A percentile compares a stretch with the other conserved stretches of the same genome.
Conservation (phyloP, 169 alveolate species). For the Theileria annulata region DNA sequence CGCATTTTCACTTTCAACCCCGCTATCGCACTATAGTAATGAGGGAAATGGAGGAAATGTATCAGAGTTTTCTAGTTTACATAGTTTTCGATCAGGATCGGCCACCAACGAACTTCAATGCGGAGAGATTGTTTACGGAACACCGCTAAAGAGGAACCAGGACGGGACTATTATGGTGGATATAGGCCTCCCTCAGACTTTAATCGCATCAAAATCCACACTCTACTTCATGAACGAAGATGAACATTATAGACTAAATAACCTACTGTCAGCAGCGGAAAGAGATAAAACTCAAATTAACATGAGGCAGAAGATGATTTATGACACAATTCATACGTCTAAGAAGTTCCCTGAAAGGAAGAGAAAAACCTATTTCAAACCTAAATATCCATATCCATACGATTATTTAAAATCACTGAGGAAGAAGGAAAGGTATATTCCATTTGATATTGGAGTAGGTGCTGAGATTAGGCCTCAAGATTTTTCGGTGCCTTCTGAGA, state of each 20-base stretch:
- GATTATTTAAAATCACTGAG: conserved; percentile 15
- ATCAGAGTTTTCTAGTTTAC: neutral
- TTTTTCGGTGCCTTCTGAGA: conserved; percentile 1
- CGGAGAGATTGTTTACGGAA: conserved; percentile 60
- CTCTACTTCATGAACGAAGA: conserved; percentile 29
- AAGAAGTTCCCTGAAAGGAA: conserved; percentile 45
- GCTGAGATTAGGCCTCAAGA: conserved; percentile 57
- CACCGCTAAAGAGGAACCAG: conserved; percentile 37
- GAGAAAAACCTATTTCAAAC: conserved; percentile 34
- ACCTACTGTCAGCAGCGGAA: neutral
- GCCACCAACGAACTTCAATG: conserved; percentile 30
- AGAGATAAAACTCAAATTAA: neutral
- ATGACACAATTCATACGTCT: conserved; percentile 33
- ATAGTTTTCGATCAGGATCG: neutral
- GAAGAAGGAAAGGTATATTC: conserved; percentile 31
- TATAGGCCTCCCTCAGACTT: conserved; percentile 51
- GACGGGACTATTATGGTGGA: conserved; percentile 65
- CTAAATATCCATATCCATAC: conserved; percentile 36
- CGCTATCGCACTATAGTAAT: neutral
- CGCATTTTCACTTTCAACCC: neutral
- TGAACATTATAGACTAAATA: conserved; percentile 32
- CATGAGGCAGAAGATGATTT: conserved; percentile 14
- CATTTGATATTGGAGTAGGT: conserved; percentile 42
- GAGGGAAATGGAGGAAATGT: neutral
- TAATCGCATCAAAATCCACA: conserved; percentile 40